Conservation (phyloP, 2,329 filamentous ascomycete species). For the Zymoseptoria pseudotritici region DNA sequence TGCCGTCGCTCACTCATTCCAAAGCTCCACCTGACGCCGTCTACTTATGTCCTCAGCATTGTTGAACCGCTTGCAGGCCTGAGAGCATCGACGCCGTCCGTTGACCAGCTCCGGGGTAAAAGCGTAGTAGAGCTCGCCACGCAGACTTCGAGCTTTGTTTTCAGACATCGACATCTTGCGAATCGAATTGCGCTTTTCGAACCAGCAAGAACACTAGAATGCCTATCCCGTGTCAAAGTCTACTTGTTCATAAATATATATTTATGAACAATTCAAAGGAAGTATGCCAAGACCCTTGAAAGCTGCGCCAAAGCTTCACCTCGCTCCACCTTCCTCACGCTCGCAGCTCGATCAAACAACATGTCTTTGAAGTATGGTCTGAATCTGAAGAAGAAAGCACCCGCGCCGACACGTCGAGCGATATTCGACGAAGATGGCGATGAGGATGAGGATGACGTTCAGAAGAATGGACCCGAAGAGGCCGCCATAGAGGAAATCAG, state of each 20-base stretch:
- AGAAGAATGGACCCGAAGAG: constrained; percentile 23
- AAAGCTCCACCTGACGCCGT: constrained; percentile 58
- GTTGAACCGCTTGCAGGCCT: constrained; percentile 59
- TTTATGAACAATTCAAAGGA: neutral
- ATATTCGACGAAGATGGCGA: constrained; percentile 25
- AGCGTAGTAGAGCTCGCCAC: constrained; percentile 60
- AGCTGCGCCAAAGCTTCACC: neutral
- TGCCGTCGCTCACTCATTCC: constrained; percentile 55
- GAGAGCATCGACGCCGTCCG: constrained; percentile 55
- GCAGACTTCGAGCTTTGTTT: constrained; percentile 27
- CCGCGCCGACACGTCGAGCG: constrained; percentile 15
- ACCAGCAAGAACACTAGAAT: neutral
- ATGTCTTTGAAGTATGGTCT: constrained; percentile 33
- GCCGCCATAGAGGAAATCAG: constrained; percentile 50
- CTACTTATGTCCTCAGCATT: constrained; percentile 50
- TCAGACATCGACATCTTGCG: constrained; percentile 22
- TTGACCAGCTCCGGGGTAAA: constrained; percentile 63
- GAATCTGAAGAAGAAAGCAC: constrained; percentile 27
- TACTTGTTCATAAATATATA: neutral
- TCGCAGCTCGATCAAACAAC: constrained; percentile 8
- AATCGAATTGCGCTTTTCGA: neutral
- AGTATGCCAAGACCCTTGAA: neutral
- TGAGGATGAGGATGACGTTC: constrained; percentile 18
- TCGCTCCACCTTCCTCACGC: constrained; percentile 1
- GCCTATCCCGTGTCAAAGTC: neutral